phyloP scores from a whole-genome alignment of 2,329 filamentous ascomycete species.

The Cladophialophora carrionii region DNA sequence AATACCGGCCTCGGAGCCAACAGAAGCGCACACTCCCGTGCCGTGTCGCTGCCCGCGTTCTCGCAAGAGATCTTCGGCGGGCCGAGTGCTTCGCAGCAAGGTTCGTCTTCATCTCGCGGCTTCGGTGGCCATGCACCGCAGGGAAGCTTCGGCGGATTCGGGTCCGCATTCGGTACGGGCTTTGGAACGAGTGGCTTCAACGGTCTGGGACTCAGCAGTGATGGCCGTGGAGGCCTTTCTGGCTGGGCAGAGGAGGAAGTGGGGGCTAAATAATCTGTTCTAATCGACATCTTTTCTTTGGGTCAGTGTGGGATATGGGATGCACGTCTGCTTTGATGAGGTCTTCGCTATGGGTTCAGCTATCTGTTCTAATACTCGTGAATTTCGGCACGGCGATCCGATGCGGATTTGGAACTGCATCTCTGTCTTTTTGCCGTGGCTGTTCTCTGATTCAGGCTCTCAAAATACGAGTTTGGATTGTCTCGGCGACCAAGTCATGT shows the following conservation, averaged over 20 bases:
- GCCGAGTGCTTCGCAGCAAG: slow-evolving; percentile 42
- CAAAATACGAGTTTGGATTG: neutral
- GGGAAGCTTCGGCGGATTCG: slow-evolving; percentile 62
- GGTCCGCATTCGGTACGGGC: slow-evolving; percentile 59
- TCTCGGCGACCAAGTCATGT: neutral
- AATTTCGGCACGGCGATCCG: slow-evolving; percentile 7
- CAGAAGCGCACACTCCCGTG: slow-evolving; percentile 70
- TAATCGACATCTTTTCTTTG: slow-evolving; percentile 22
- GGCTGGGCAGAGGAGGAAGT: slow-evolving; percentile 69
- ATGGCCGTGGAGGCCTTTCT: slow-evolving; percentile 55
- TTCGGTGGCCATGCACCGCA: slow-evolving; percentile 44
- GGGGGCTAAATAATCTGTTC: slow-evolving; percentile 54
- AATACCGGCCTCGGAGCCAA: slow-evolving; percentile 58
- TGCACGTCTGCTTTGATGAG: slow-evolving; percentile 24
- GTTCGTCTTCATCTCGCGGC: slow-evolving; percentile 39
- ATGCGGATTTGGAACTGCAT: neutral
- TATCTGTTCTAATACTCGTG: slow-evolving; percentile 31
- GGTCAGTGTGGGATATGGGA: slow-evolving; percentile 18
- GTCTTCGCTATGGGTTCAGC: slow-evolving; percentile 16
- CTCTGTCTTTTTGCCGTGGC: slow-evolving; percentile 5
- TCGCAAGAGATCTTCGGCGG: slow-evolving; percentile 60
- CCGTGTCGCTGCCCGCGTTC: slow-evolving; percentile 82
- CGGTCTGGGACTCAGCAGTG: slow-evolving; percentile 63
- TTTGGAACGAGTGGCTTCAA: slow-evolving; percentile 59
- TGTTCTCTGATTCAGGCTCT: neutral